These are phyloP conservation scores for Cordyceps javanica DNA, from an alignment of 2,329 filamentous ascomycete species.

Conservation along the genomic window DNA sequence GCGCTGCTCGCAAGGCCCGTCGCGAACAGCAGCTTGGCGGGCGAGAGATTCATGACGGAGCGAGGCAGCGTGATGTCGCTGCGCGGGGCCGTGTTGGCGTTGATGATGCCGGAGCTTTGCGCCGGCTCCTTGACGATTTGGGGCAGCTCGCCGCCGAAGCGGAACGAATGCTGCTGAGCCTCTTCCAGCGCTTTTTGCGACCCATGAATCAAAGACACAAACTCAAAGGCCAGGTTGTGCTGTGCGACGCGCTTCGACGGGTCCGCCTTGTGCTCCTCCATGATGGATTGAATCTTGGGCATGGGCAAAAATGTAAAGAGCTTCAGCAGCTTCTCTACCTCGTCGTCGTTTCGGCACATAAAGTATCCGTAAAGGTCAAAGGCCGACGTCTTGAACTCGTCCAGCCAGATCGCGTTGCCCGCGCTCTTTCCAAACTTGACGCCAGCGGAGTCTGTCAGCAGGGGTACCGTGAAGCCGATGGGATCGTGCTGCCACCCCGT, in stretches of 20 bases:
- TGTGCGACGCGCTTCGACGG: constrained; percentile 73
- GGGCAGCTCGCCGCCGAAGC: constrained; percentile 37
- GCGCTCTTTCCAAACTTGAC: constrained; percentile 93
- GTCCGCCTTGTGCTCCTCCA: constrained; percentile 61
- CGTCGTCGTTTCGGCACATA: constrained; percentile 70
- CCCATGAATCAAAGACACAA: constrained; percentile 76
- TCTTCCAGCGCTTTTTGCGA: constrained; percentile 55
- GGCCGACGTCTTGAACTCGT: constrained; percentile 68
- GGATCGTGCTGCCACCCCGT: constrained; percentile 48
- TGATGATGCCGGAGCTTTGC: constrained; percentile 26
- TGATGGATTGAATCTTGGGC: constrained; percentile 57
- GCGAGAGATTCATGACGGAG: constrained; percentile 49
- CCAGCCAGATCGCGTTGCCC: constrained; percentile 91
- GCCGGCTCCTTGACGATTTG: constrained; percentile 25
- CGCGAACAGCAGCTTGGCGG: constrained; percentile 54
- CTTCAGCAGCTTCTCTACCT: constrained; percentile 76
- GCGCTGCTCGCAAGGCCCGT: constrained; percentile 51
- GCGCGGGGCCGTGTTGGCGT: constrained; percentile 42
- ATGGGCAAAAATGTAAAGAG: constrained; percentile 85
- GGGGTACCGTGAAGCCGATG: constrained; percentile 82
- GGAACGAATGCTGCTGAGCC: constrained; percentile 44
- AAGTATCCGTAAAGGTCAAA: constrained; percentile 94
- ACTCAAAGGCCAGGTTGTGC: constrained; percentile 74
- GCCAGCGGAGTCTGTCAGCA: constrained; percentile 78
- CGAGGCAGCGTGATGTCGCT: constrained; percentile 54